A percentile compares a stretch with the other conserved stretches of the same genome.
Conservation (phyloP, 1,139 yeast species). For the Blastobotrys buckinghamii region DNA sequence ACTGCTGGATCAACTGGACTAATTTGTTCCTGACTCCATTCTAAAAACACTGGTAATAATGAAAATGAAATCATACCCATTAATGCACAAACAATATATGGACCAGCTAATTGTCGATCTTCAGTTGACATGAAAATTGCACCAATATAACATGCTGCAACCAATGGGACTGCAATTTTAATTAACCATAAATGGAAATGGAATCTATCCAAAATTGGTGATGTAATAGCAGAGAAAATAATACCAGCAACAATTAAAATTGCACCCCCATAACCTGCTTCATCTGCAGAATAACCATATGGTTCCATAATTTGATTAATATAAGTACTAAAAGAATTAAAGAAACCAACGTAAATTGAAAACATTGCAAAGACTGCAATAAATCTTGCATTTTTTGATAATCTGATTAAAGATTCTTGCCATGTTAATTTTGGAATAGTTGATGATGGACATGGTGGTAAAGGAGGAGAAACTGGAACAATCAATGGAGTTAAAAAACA, state of each 20-base stretch:
- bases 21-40: slow-evolving; percentile 34
- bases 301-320: slow-evolving; percentile 34
- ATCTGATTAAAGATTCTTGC: slow-evolving; percentile 22
- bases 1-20: slow-evolving; percentile 34
- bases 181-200: slow-evolving; percentile 27
- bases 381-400: slow-evolving; percentile 21
- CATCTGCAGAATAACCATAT: slow-evolving; percentile 31
- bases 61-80: slow-evolving; percentile 34
- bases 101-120: slow-evolving; percentile 28
- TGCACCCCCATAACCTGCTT: slow-evolving; percentile 35
- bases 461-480: slow-evolving; percentile 27
- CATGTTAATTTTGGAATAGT: slow-evolving; percentile 26
- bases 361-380: slow-evolving; percentile 27
- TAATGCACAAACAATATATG: slow-evolving; percentile 31
- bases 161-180: slow-evolving; percentile 27
- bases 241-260: slow-evolving; percentile 32
- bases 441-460: slow-evolving; percentile 34
- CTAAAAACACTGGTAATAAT: slow-evolving; percentile 32
- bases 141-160: slow-evolving; percentile 31
- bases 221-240: slow-evolving; percentile 29
- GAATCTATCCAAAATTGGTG: slow-evolving; percentile 31
- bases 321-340: slow-evolving; percentile 33
- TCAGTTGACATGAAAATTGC: slow-evolving; percentile 30
- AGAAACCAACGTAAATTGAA: slow-evolving; percentile 34
- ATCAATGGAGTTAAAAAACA: slow-evolving; percentile 22